phyloP scores from a whole-genome alignment of 2,329 filamentous ascomycete genomes.

The Colletotrichum abscissum region DNA sequence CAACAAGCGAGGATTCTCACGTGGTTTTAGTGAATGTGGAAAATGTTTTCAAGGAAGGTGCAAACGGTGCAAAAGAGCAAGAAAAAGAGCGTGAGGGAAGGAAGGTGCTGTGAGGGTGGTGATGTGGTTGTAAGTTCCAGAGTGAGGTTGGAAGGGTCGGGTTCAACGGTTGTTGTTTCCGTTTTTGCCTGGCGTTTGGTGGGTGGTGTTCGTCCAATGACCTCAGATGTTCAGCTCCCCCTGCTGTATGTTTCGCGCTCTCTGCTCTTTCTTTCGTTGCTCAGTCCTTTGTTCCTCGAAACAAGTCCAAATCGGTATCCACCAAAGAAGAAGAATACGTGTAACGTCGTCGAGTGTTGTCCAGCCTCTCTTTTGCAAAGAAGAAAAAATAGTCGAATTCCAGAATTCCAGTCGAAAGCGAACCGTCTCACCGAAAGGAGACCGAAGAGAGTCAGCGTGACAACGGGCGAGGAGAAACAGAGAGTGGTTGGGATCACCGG shows the following conservation, averaged over 20 bases:
- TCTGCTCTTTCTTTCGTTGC: neutral
- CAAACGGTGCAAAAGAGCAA: constrained; percentile 5
- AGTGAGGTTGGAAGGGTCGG: constrained; percentile 25
- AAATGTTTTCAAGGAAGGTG: constrained; percentile 1
- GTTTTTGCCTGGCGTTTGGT: neutral
- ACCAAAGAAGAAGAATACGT: neutral
- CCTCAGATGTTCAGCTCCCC: neutral
- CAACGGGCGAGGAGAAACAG: constrained; percentile 25
- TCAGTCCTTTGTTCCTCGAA: constrained; percentile 1
- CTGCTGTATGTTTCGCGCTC: neutral
- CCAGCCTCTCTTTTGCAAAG: constrained; percentile 28
- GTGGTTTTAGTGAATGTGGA: constrained; percentile 10
- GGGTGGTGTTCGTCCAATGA: constrained; percentile 3
- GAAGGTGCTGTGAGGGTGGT: constrained; percentile 13
- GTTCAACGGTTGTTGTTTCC: constrained; percentile 28
- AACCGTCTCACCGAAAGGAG: constrained; percentile 17
- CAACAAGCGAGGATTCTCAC: constrained; percentile 21
- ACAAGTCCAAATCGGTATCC: neutral
- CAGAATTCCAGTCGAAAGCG: constrained; percentile 12
- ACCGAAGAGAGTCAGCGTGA: constrained; percentile 22
- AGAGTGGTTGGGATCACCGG: constrained; percentile 19
- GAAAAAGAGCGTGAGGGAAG: constrained; percentile 7
- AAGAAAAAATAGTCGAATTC: constrained; percentile 16
- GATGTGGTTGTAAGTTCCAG: constrained; percentile 21
- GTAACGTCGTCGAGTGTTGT: neutral